phyloP scores from a whole-genome alignment of 176 grass and related monocot species.

The Echinochloa phyllopogon region DNA sequence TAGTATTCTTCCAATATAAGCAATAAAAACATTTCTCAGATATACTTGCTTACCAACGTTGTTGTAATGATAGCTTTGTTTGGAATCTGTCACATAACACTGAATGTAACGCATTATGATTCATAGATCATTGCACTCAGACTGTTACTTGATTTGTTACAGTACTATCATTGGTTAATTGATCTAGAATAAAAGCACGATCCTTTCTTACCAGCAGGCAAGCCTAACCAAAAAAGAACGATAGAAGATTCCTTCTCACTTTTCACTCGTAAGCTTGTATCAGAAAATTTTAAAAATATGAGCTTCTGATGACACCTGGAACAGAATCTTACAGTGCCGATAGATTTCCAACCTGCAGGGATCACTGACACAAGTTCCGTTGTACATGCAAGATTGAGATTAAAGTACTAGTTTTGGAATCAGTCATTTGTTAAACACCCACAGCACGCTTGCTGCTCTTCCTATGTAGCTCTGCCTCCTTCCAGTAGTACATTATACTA shows the following conservation, averaged over 20 bases:
- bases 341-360: slow-evolving; percentile 44
- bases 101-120: neutral
- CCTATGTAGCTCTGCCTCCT: slow-evolving; percentile 27
- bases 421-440: slow-evolving; percentile 54
- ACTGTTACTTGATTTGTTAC: neutral
- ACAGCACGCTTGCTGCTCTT: slow-evolving; percentile 29
- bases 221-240: slow-evolving; percentile 10
- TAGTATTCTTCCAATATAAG: neutral
- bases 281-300: slow-evolving; percentile 15
- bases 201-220: neutral
- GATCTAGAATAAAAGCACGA: slow-evolving; percentile 3
- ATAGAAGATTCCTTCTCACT: slow-evolving; percentile 28
- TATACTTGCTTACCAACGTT: neutral
- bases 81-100: neutral
- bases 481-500: slow-evolving; percentile 6
- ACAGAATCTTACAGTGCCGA: slow-evolving; percentile 52
- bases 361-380: slow-evolving; percentile 49
- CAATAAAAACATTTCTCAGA: slow-evolving; percentile 3
- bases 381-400: slow-evolving; percentile 36
- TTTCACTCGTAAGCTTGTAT: slow-evolving; percentile 38
- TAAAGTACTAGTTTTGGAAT: slow-evolving; percentile 28
- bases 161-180: neutral
- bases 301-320: slow-evolving; percentile 34
- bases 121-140: neutral
- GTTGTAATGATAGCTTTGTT: neutral